phyloP scores from a whole-genome alignment of 163 green algal species.

The Scenedesmus sp. region DNA sequence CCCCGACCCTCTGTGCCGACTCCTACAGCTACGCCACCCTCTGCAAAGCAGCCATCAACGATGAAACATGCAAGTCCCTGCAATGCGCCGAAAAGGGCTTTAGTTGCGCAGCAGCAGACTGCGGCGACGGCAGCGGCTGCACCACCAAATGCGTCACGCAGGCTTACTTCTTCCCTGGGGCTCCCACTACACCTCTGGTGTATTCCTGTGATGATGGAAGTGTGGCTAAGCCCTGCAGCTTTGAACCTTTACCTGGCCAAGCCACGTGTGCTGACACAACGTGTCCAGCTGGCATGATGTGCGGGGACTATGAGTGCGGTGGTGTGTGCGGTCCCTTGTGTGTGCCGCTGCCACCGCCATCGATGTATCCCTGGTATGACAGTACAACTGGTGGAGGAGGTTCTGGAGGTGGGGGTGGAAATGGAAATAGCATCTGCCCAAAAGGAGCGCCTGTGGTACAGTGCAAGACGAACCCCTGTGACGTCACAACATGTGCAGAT shows the following conservation, averaged over 20 bases:
- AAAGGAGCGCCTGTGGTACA: background rate
- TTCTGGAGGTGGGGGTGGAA: too few relatives aligned
- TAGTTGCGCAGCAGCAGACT: background rate
- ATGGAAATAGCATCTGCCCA: background rate
- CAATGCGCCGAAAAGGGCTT: background rate
- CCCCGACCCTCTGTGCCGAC: background rate
- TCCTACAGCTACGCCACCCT: background rate
- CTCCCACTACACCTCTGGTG: background rate
- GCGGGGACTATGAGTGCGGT: background rate
- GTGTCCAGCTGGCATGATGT: background rate
- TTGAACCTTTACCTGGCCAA: background rate
- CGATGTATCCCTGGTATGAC: background rate
- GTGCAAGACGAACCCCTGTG: background rate
- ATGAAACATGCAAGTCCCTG: background rate
- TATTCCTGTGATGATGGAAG: background rate
- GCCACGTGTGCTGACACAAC: background rate
- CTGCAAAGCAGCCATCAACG: background rate
- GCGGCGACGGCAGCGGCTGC: background rate
- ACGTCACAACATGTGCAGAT: background rate
- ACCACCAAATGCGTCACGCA: background rate
- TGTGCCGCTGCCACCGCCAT: background rate
- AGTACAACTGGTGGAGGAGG: too few relatives aligned
- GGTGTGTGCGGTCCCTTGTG: background rate
- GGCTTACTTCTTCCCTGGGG: background rate
- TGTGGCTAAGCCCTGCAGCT: background rate